Evolutionary conservation across 345 rosid species (phyloP).

Genomic region (Erucastrum elatum): DNA sequence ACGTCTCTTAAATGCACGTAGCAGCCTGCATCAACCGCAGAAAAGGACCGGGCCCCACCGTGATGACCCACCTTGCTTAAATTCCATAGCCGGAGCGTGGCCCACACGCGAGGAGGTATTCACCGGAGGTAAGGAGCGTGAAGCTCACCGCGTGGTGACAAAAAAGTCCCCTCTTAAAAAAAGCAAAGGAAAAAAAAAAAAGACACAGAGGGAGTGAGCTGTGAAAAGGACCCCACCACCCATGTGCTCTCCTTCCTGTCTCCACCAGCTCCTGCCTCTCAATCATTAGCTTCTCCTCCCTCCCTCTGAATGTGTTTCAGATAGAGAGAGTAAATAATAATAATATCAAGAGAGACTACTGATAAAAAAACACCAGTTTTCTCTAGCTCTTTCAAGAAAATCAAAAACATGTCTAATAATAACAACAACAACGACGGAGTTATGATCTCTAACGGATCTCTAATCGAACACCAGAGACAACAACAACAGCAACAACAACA

Average conservation of each 20-base stretch:
- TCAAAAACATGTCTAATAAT: conserved; percentile 25
- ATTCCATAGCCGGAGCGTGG: conserved; percentile 34
- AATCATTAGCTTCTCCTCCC: conserved; percentile 62
- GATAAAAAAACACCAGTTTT: not conserved
- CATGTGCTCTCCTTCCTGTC: conserved; percentile 99
- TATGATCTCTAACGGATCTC: conserved; percentile 60
- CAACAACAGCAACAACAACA: conserved; percentile 27
- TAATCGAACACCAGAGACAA: conserved; percentile 56
- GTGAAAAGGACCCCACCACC: conserved; percentile 74
- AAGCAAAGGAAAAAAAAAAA: conserved; percentile 7
- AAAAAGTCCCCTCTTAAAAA: conserved; percentile 28
- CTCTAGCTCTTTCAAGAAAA: not conserved
- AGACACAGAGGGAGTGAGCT: conserved; percentile 53
- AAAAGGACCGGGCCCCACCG: not conserved
- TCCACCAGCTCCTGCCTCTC: conserved; percentile 99
- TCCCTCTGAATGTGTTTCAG: conserved; percentile 11
- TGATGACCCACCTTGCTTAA: conserved; percentile 17
- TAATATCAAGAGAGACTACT: not conserved
- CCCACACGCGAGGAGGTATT: conserved; percentile 1
- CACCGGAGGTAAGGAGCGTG: conserved; percentile 23
- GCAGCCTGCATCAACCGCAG: not conserved
- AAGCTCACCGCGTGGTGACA: conserved; percentile 33
- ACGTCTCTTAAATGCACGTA: not conserved
- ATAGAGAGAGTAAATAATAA: not conserved
- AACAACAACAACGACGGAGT: conserved; percentile 16